phyloP scores from a whole-genome alignment of 768 basidiomycete genomes.

The Suillus subaureus region DNA sequence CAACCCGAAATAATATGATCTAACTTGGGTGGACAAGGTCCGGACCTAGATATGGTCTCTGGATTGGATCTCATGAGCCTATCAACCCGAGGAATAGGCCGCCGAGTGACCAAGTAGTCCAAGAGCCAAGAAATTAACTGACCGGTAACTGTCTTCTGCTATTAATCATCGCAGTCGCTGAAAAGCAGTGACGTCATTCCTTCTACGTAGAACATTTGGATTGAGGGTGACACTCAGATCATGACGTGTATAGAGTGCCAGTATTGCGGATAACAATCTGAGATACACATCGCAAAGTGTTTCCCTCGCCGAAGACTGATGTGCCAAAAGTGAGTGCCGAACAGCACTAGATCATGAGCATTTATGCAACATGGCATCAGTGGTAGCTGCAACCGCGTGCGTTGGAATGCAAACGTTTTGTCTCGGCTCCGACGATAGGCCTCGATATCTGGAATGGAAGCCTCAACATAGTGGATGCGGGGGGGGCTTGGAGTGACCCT shows the following conservation, averaged over 20 bases:
- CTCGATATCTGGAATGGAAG: conserved; percentile 1
- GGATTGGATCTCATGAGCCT: neutral
- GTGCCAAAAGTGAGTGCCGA: neutral
- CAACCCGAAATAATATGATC: neutral
- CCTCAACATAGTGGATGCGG: neutral
- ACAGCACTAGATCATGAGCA: neutral
- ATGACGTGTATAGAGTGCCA: conserved; percentile 1
- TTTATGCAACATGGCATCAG: neutral
- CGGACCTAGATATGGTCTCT: neutral
- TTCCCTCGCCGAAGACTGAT: neutral
- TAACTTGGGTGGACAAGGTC: neutral
- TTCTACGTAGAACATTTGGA: neutral
- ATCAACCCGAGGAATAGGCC: neutral
- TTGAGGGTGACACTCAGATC: neutral
- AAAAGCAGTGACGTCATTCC: neutral
- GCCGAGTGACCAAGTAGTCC: neutral
- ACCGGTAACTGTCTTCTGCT: neutral
- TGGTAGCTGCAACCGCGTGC: neutral
- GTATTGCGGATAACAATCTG: conserved; percentile 1
- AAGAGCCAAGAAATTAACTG: neutral
- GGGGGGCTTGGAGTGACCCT: neutral
- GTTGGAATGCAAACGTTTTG: neutral
- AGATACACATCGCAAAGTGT: neutral
- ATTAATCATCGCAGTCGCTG: neutral
- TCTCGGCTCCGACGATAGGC: conserved; percentile 16